Evolutionary conservation across 352 stramenopile species (phyloP).

Genomic region (Globisporangium spiculum): DNA sequence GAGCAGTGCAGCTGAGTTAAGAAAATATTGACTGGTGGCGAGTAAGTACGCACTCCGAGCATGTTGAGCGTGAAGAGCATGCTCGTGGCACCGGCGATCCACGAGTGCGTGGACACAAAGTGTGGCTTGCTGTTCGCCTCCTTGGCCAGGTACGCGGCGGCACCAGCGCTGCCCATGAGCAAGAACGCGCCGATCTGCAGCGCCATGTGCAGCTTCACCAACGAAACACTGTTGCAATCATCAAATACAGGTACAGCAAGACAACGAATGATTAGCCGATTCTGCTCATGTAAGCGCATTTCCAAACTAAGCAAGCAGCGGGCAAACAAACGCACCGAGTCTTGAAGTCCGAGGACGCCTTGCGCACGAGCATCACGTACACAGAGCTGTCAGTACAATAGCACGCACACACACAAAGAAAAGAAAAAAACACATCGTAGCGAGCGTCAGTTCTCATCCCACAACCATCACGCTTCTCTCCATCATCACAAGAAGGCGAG

Average conservation of each 20-base stretch:
- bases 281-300: too few species aligned
- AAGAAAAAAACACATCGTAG: neutral
- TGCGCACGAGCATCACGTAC: slow-evolving; percentile 61
- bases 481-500: neutral
- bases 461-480: neutral
- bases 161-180: slow-evolving; percentile 37
- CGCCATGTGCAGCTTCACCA: slow-evolving; percentile 52
- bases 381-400: slow-evolving; percentile 27
- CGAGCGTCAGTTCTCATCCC: neutral
- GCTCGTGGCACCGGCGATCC: slow-evolving; percentile 41
- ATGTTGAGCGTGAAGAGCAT: slow-evolving; percentile 56
- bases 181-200: slow-evolving; percentile 49
- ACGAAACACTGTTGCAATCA: slow-evolving; percentile 19
- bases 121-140: slow-evolving; percentile 55
- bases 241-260: too few species aligned
- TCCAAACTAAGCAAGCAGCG: too few species aligned
- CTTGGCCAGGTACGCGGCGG: slow-evolving; percentile 55
- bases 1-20: neutral
- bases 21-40: neutral
- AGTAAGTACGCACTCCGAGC: slow-evolving; percentile 35
- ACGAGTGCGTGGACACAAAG: slow-evolving; percentile 73
- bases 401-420: neutral
- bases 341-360: slow-evolving; percentile 37
- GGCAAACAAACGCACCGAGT: slow-evolving; percentile 29
- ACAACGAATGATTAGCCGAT: too few species aligned